phyloP scores from a whole-genome alignment of 768 basidiomycete species.

The Rhizopogon vulgaris region DNA sequence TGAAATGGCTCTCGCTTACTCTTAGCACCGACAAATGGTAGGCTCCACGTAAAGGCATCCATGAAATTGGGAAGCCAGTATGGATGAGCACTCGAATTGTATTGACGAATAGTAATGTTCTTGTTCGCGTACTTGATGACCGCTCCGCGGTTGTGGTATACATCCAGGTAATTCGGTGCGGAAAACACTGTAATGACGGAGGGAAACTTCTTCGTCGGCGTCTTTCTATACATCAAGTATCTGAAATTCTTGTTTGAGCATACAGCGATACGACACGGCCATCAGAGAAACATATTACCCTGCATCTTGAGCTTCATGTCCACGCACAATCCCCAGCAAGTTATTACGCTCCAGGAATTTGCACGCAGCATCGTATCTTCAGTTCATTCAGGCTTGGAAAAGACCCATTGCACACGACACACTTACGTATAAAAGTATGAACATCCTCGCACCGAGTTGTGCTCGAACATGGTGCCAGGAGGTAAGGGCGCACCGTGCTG shows the following conservation, averaged over 20 bases:
- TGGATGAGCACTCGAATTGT: constrained; percentile 72
- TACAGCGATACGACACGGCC: not conserved
- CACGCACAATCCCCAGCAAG: constrained; percentile 88
- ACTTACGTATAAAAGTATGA: constrained; percentile 89
- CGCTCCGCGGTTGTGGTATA: constrained; percentile 95
- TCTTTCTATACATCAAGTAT: constrained; percentile 93
- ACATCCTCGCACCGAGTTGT: constrained; percentile 86
- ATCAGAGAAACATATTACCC: constrained; percentile 48
- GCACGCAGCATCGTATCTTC: constrained; percentile 86
- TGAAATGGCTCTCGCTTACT: constrained; percentile 46
- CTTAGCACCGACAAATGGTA: constrained; percentile 97
- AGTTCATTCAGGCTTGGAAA: not conserved
- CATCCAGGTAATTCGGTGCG: constrained; percentile 96
- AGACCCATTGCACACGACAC: not conserved
- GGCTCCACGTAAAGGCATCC: constrained; percentile 98
- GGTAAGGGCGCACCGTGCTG: constrained; percentile 47
- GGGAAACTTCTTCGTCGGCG: constrained; percentile 91
- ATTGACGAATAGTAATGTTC: constrained; percentile 94
- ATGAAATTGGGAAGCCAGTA: constrained; percentile 99
- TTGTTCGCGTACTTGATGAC: constrained; percentile 97
- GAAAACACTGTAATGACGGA: constrained; percentile 98
- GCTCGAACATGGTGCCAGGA: constrained; percentile 57
- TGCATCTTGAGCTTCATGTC: constrained; percentile 96
- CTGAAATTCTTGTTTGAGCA: constrained; percentile 28
- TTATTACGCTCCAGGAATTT: constrained; percentile 90